Conservation (phyloP, 2,329 filamentous ascomycete genomes). For the Aspergillus phoenicis region DNA sequence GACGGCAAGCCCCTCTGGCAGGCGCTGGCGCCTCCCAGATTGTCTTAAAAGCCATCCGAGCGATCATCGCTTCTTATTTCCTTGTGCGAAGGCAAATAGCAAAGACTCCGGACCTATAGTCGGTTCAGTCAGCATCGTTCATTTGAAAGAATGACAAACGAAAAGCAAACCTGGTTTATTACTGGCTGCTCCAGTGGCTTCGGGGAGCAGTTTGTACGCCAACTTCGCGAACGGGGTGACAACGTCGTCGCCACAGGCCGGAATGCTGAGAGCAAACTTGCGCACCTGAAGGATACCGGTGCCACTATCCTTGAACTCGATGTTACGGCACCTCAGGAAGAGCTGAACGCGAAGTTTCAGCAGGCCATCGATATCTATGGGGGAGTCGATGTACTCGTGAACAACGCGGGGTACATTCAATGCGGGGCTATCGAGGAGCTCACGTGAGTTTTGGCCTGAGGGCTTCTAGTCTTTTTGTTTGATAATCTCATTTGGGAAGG, state of each 20-base stretch:
- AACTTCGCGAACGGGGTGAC: slow-evolving; percentile 26
- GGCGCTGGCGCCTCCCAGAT: too few relatives aligned
- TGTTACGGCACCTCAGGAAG: slow-evolving; percentile 22
- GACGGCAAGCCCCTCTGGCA: too few relatives aligned
- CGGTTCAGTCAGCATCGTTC: too few relatives aligned
- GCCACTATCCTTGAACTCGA: slow-evolving; percentile 29
- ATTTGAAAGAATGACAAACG: background rate
- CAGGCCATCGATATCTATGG: slow-evolving; percentile 22
- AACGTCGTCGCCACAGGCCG: slow-evolving; percentile 37
- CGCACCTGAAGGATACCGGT: slow-evolving; percentile 27
- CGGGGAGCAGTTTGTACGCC: background rate
- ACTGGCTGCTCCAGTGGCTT: slow-evolving; percentile 13
- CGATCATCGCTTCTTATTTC: too few relatives aligned
- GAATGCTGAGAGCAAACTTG: slow-evolving; percentile 20
- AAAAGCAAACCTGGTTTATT: slow-evolving; percentile 12
- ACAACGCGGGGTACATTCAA: slow-evolving; percentile 46
- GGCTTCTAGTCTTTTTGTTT: background rate
- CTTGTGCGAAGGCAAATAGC: too few relatives aligned
- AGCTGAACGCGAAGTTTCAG: slow-evolving; percentile 21
- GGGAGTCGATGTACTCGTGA: slow-evolving; percentile 48
- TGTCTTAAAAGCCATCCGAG: too few relatives aligned
- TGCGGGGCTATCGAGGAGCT: slow-evolving; percentile 30
- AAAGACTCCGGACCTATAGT: too few relatives aligned
- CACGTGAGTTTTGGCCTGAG: slow-evolving; percentile 17
- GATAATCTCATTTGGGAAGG: background rate